Evolutionary conservation across 805 yeast species (phyloP), one percentile per base, ranked within the genome.

Genomic region (Suhomyces vadensis): DNA sequence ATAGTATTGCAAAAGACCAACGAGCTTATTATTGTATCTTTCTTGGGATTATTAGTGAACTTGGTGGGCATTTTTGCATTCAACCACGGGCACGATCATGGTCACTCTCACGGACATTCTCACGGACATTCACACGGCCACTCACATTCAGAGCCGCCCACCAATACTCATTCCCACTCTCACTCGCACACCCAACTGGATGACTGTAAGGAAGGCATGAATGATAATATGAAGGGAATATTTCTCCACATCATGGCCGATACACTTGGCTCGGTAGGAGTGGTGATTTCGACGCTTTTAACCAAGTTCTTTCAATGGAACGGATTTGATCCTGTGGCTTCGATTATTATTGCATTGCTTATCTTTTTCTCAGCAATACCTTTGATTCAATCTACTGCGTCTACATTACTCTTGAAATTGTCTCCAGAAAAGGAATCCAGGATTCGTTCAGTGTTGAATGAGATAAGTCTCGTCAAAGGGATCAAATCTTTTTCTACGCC

Each of bases 241-340:
- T 94, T 94, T 57, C 69, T 94, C 36, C 99, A 94, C 55, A 87
- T 94, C 23, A 61, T 94, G 36, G 99, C 99, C 0, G 99, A 94
- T 57, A 91, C 98, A 0, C 69, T 94, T 31, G 99, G 99, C 0
- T 92, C 98, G 0, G 95, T 91, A 0, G 98, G 98, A 5, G 99
- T 95, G 13, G 91, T 94, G n/a, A 64, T 89, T 1, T 90, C 97
- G 0, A 92, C 99, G 0, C 43, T 89, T 4, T 66, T 94, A 31
- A 86, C 92, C 6, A 80, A 83, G 46, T 56, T 81, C 25, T 83
- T 86, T 61, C 48, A 52, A 13, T 78, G 87, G 81, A 78, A 82
- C 43, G 84, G 96, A 1, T 85, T 92, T 58, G 99, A 94, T 59
- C 97, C 99, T 1, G 65, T 94, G 16, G 95, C 97, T 0, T 91